Evolutionary conservation across 1,139 yeast genomes (phyloP).

Genomic region (Hyphopichia fennica): DNA sequence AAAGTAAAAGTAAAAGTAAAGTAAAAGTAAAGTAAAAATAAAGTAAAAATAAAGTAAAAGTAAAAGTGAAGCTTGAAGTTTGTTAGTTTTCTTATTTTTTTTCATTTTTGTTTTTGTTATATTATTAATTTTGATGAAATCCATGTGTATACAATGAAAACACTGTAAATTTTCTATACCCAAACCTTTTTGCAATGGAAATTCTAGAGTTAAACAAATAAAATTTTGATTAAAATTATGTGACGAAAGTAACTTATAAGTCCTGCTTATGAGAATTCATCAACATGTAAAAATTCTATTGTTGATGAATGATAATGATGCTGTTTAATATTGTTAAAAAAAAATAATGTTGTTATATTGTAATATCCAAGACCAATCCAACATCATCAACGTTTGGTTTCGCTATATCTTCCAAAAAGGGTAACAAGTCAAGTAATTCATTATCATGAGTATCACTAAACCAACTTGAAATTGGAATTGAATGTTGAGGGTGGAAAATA

Average conservation of each 20-base stretch:
- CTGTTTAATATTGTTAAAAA: not conserved
- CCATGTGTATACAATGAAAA: no score
- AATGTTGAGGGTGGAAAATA: slow-evolving; percentile 95
- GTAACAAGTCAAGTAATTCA: slow-evolving; percentile 87
- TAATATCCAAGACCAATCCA: slow-evolving; percentile 78
- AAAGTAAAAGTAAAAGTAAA: not conserved
- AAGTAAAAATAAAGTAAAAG: no score
- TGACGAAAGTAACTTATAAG: slow-evolving; percentile 12
- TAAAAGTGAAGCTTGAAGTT: no score
- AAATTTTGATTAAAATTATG: no score
- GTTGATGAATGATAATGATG: not conserved
- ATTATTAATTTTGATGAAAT: no score
- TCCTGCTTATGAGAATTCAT: slow-evolving; percentile 14
- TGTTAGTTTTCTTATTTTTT: no score
- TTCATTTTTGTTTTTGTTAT: no score
- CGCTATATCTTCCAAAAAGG: slow-evolving; percentile 84
- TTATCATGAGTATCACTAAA: slow-evolving; percentile 97
- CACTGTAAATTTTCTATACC: no score
- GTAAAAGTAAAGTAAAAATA: no score
- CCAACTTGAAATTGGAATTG: slow-evolving; percentile 98
- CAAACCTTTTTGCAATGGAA: no score
- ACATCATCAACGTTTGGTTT: slow-evolving; percentile 73
- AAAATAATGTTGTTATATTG: slow-evolving; percentile 19
- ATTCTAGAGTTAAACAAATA: not conserved
- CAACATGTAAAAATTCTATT: no score